Conservation (phyloP, 176 grass and related monocot species). For the Alopecurus myosuroides region DNA sequence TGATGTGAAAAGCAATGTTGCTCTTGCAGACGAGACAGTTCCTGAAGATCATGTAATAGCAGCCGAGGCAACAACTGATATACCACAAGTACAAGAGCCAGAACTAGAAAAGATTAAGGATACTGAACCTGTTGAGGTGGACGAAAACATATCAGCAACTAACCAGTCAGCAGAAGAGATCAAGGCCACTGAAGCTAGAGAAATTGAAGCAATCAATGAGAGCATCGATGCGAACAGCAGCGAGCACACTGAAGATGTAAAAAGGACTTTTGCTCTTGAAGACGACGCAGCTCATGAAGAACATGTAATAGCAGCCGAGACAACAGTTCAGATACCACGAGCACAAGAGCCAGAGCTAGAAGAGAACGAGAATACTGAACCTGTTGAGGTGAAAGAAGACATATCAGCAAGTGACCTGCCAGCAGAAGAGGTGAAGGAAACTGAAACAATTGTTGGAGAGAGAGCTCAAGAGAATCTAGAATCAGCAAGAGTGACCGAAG, state of each 20-base stretch:
- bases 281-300: not conserved
- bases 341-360: constrained; percentile 5
- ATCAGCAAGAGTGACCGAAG: constrained; percentile 20
- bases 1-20: not conserved
- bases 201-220: constrained; percentile 7
- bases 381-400: constrained; percentile 1
- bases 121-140: not conserved
- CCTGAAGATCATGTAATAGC: not conserved
- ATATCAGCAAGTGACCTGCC: not conserved
- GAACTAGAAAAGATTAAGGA: constrained; percentile 29
- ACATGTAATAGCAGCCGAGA: not conserved
- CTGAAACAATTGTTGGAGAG: constrained; percentile 2
- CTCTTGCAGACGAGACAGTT: not conserved
- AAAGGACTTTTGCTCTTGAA: not conserved
- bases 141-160: not conserved
- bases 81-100: not conserved
- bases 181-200: constrained; percentile 3
- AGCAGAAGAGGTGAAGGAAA: constrained; percentile 4
- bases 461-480: constrained; percentile 9
- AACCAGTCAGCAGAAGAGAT: not conserved
- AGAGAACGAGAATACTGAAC: constrained; percentile 14
- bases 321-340: constrained; percentile 3
- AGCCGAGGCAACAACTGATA: not conserved
- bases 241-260: not conserved
- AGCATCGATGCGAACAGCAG: constrained; percentile 2